These are phyloP conservation scores for Dichotomopilus funicola DNA, from an alignment of 2,329 filamentous ascomycete species.

Conservation along the genomic window DNA sequence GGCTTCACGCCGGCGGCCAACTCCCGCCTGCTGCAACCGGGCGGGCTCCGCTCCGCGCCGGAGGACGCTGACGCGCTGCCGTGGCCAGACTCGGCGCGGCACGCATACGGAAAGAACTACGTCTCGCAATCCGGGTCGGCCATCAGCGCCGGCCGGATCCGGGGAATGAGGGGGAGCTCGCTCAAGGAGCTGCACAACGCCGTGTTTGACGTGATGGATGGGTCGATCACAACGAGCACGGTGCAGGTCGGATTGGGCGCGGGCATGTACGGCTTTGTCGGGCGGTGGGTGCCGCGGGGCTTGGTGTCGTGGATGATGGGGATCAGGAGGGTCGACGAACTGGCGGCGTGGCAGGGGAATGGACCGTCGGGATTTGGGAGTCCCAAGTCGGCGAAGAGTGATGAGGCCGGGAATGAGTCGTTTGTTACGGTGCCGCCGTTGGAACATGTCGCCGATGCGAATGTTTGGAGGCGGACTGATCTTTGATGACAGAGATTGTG, in stretches of 20 bases:
- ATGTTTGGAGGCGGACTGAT: conserved; percentile 41
- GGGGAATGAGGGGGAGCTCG: conserved; percentile 60
- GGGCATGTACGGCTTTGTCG: conserved; percentile 77
- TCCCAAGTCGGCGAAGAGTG: conserved; percentile 25
- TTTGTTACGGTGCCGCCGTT: conserved; percentile 45
- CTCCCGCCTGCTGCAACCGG: conserved; percentile 26
- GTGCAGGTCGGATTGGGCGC: conserved; percentile 81
- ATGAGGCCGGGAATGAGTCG: conserved; percentile 32
- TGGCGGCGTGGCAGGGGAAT: conserved; percentile 46
- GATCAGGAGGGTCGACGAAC: conserved; percentile 54
- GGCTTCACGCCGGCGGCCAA: conserved; percentile 48
- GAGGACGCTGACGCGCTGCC: conserved; percentile 50
- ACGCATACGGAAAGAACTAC: conserved; percentile 58
- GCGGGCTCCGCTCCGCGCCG: conserved; percentile 36
- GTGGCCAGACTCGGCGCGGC: conserved; percentile 57
- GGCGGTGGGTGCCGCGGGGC: conserved; percentile 67
- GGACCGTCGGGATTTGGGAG: conserved; percentile 15
- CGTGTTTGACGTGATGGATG: conserved; percentile 82
- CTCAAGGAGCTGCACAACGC: conserved; percentile 76
- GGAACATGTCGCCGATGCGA: conserved; percentile 35
- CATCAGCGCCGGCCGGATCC: conserved; percentile 50
- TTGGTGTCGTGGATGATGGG: conserved; percentile 95
- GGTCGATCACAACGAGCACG: conserved; percentile 52
- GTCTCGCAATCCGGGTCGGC: conserved; percentile 48
- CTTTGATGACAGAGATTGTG: not conserved